Base-by-base conservation (phyloP, 805 yeast genomes). In the Diddensiella santjacobensis region DNA sequence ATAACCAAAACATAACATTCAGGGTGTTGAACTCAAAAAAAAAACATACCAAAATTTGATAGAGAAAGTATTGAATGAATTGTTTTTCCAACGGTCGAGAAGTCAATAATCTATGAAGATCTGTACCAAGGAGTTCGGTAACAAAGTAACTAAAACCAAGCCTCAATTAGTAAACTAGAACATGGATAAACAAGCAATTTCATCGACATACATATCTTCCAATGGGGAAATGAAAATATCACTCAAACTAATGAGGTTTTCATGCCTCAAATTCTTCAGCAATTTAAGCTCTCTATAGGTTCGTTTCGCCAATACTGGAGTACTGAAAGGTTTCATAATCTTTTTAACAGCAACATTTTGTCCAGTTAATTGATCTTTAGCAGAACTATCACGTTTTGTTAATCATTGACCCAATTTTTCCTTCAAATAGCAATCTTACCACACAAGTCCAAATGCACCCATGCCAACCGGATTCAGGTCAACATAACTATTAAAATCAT, bases 391-490 rank as follows among this genome's bases (percentile, higher is more conserved):
- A 11, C 10, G 35, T 18, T 39, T 19, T 22, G 29, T 39, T 19
- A 39, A 13, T 18, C 26, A 15, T 19, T 8, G 6, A 39, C 18
- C 18, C 13, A 13, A 19, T 20, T 15, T 11, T 8, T 17, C 13
- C 22, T 5, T 6, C 19, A 13, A 24, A 15, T 22, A 40, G 29
- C 26, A 19, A 56, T 37, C 61, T 23, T 53, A 58, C 62, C 99
- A 93, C 35, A 93, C 99, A 17, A 93, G 76, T 3, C 99, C 99
- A 65, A 93, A 93, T 4, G 99, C 99, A 22, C 99, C 99, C 99
- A 93, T 93, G 0, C 99, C 99, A 44, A 93, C 96, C 1, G 99
- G 99, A 62, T 89, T 91, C 53, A 93, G 75, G 63, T 91, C 96
- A 3, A 87, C 79, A 70, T 93, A 93, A 56, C 96, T 71, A 60